Evolutionary conservation across 202 grass and related monocot genomes (phyloP).

Genomic region (Schoenoplectus tabernaemontani): DNA sequence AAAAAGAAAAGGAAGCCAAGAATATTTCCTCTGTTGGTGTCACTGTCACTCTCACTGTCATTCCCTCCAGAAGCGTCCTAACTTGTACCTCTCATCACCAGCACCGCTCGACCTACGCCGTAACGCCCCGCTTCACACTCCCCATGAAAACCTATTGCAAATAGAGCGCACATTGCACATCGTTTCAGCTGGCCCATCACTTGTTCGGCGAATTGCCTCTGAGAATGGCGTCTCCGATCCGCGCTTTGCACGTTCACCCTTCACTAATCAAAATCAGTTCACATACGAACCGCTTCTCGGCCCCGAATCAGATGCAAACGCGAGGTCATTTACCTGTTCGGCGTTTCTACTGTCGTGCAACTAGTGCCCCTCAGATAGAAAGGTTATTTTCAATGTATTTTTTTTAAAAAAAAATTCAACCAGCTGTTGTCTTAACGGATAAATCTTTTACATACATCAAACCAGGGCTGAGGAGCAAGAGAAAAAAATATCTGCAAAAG

Average conservation of each 20-base stretch:
- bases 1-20: too few relatives aligned
- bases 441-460: background rate
- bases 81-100: background rate
- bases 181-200: background rate
- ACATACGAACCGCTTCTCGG: background rate
- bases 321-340: background rate
- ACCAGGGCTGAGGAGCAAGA: slow-evolving; percentile 47
- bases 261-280: background rate
- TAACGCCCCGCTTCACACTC: background rate
- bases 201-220: slow-evolving; percentile 22
- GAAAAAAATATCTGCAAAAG: slow-evolving; percentile 2
- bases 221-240: slow-evolving; percentile 32
- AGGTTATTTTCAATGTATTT: slow-evolving; percentile 22
- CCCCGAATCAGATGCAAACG: background rate
- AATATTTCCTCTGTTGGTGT: too few relatives aligned
- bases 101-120: background rate
- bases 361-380: slow-evolving; percentile 15
- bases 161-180: background rate
- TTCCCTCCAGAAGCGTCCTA: background rate
- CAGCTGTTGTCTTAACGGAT: background rate
- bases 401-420: too few relatives aligned
- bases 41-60: background rate
- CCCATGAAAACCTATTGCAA: background rate
- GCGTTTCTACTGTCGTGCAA: slow-evolving; percentile 23
- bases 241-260: slow-evolving; percentile 31